Conservation (phyloP, 352 stramenopile species). For the Stramenopiles sp. region DNA sequence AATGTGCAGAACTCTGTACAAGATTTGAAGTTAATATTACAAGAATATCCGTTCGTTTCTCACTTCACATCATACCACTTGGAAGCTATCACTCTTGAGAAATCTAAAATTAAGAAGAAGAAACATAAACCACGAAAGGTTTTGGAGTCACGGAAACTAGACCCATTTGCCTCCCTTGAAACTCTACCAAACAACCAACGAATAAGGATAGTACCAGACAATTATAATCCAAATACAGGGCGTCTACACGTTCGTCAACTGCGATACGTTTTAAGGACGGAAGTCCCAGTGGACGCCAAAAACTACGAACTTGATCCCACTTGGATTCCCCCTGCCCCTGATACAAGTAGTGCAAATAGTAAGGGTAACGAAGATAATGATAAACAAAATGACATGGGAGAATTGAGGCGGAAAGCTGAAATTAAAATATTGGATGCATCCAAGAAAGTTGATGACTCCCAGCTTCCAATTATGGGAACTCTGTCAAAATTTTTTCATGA, state of each 20-base stretch:
- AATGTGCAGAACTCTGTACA: no score
- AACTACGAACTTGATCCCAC: not conserved
- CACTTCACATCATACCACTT: constrained; percentile 62
- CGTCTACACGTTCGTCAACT: constrained; percentile 52
- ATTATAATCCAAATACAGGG: constrained; percentile 57
- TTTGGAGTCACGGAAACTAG: constrained; percentile 11
- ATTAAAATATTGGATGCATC: constrained; percentile 21
- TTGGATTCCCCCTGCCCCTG: constrained; percentile 13
- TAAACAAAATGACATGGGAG: constrained; percentile 11
- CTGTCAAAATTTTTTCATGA: not conserved
- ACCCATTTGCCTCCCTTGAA: not conserved
- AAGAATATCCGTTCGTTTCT: constrained; percentile 51
- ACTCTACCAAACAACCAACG: constrained; percentile 1
- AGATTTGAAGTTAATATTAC: no score
- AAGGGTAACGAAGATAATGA: not conserved
- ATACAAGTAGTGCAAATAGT: not conserved
- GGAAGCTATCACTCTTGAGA: constrained; percentile 29
- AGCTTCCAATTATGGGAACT: not conserved
- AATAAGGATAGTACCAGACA: constrained; percentile 54
- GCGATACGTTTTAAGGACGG: constrained; percentile 48
- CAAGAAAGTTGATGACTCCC: constrained; percentile 7
- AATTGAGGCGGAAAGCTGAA: constrained; percentile 22
- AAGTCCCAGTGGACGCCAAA: constrained; percentile 55
- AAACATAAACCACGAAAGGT: constrained; percentile 17
- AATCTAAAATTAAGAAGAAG: constrained; percentile 21